A percentile compares a stretch with the other conserved stretches of the same genome.
Evolutionary conservation across 805 yeast species (phyloP).

Genomic region (Teunomyces aglyptinius): DNA sequence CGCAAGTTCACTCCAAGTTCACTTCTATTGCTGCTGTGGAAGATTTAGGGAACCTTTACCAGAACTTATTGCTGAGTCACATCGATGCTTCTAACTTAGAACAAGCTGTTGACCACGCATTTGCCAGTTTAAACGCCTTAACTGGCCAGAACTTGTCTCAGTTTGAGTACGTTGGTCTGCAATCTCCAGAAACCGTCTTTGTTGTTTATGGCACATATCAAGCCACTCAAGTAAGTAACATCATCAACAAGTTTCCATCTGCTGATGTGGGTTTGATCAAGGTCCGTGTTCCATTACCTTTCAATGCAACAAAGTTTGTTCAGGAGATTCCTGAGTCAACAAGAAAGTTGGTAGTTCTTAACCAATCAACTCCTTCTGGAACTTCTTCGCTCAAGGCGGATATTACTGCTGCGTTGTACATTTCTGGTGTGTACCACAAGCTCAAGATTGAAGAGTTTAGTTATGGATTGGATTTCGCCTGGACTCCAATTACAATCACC

Average conservation of each 20-base stretch:
- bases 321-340: slow-evolving; percentile 56
- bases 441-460: slow-evolving; percentile 49
- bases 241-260: slow-evolving; percentile 35
- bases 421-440: slow-evolving; percentile 41
- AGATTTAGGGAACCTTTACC: slow-evolving; percentile 38
- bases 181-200: slow-evolving; percentile 67
- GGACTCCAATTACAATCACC: slow-evolving; percentile 55
- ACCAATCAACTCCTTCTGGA: slow-evolving; percentile 42
- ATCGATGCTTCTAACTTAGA: slow-evolving; percentile 23
- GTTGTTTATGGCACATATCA: slow-evolving; percentile 78
- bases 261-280: slow-evolving; percentile 59
- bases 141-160: slow-evolving; percentile 55
- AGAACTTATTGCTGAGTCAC: slow-evolving; percentile 30
- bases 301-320: slow-evolving; percentile 61
- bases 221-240: slow-evolving; percentile 50
- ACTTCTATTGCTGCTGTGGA: slow-evolving; percentile 44
- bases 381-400: slow-evolving; percentile 62
- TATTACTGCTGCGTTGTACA: slow-evolving; percentile 67
- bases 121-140: slow-evolving; percentile 50
- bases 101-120: slow-evolving; percentile 45
- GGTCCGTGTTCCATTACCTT: slow-evolving; percentile 78
- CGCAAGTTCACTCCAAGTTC: slow-evolving; percentile 49
- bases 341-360: slow-evolving; percentile 63
- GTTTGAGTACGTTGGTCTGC: slow-evolving; percentile 69
- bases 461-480: slow-evolving; percentile 50